phyloP scores from a whole-genome alignment of 2,329 filamentous ascomycete species.

The Neobulgaria alba region DNA sequence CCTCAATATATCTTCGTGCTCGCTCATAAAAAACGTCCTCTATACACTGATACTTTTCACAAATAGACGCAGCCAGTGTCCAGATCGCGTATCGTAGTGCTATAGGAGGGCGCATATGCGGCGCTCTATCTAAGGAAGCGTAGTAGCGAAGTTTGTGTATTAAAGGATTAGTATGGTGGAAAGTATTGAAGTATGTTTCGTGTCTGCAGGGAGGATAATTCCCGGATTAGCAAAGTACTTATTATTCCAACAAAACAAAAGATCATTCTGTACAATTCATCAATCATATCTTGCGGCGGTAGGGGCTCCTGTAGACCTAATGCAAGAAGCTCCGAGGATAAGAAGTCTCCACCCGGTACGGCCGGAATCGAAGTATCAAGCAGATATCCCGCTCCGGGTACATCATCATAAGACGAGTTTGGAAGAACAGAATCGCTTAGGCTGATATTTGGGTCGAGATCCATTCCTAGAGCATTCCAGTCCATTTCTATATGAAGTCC shows the following conservation, averaged over 20 bases:
- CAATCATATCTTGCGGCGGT: constrained; percentile 68
- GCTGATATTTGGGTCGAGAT: constrained; percentile 20
- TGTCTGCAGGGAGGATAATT: constrained; percentile 40
- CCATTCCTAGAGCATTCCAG: constrained; percentile 20
- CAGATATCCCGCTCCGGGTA: constrained; percentile 11
- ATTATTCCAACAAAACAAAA: too few species aligned
- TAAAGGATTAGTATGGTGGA: constrained; percentile 66
- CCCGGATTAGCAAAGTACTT: too few species aligned
- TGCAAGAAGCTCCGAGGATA: constrained; percentile 56
- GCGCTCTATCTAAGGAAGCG: constrained; percentile 61
- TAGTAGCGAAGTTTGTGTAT: constrained; percentile 71
- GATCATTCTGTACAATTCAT: constrained; percentile 66
- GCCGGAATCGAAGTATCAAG: constrained; percentile 1
- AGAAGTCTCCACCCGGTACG: constrained; percentile 35
- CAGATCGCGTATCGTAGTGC: constrained; percentile 82
- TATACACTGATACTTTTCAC: constrained; percentile 62
- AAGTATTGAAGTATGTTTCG: constrained; percentile 64
- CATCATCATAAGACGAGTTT: constrained; percentile 14
- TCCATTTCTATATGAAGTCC: constrained; percentile 6
- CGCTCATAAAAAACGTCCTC: constrained; percentile 75
- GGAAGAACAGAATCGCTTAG: constrained; percentile 12
- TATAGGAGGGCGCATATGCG: constrained; percentile 71
- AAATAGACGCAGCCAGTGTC: constrained; percentile 65
- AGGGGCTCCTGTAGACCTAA: constrained; percentile 75
- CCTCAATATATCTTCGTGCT: constrained; percentile 72